Evolutionary conservation across 768 basidiomycete species (phyloP).

Genomic region (Mycena latifolia): DNA sequence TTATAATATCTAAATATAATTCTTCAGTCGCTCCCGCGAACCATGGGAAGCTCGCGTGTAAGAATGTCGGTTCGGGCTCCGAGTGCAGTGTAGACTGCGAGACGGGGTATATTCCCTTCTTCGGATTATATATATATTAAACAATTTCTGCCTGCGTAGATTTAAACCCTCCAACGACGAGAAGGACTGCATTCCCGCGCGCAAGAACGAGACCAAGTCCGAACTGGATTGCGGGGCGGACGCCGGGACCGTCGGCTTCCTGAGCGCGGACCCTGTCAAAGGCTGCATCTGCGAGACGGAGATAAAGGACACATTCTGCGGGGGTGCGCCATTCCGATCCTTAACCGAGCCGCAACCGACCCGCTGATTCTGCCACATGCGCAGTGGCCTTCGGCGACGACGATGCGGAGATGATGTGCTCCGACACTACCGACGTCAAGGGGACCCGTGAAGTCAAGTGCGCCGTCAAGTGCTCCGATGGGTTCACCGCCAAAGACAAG

Average conservation of each 20-base stretch:
- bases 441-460: conserved; percentile 1
- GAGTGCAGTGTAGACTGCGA: not conserved
- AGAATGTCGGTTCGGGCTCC: not conserved
- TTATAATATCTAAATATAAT: not conserved
- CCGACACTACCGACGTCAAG: not conserved
- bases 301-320: too few species aligned
- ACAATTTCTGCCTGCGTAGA: too few species aligned
- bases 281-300: conserved; percentile 6
- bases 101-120: too few species aligned
- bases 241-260: conserved; percentile 1
- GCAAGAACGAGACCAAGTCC: not conserved
- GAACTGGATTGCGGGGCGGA: not conserved
- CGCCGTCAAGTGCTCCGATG: conserved; percentile 1
- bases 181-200: not conserved
- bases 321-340: too few species aligned
- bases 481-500: not conserved
- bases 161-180: not conserved
- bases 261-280: conserved; percentile 1
- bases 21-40: too few species aligned
- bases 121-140: too few species aligned
- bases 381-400: too few species aligned
- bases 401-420: conserved; percentile 11
- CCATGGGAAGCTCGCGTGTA: not conserved
- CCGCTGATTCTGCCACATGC: too few species aligned
- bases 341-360: too few species aligned